These are phyloP conservation scores for Triangularia setosa DNA, from an alignment of 2,329 filamentous ascomycete species.

Conservation along the genomic window DNA sequence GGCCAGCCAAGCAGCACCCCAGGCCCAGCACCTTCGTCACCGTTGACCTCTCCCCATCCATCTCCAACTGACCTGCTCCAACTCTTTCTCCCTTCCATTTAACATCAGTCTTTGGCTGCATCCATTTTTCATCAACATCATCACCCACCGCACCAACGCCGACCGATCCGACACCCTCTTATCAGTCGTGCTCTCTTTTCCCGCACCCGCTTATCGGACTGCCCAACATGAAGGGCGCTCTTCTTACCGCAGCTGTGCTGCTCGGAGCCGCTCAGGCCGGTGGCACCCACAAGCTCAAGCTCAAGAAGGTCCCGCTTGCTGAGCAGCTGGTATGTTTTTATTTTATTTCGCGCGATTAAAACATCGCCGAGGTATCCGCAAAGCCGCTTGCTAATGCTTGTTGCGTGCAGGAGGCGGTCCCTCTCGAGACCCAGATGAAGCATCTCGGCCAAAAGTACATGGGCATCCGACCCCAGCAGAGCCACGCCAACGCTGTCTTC, in stretches of 20 bases:
- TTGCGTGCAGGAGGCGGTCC: slow-evolving; percentile 61
- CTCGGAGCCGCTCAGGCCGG: slow-evolving; percentile 79
- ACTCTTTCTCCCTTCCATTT: slow-evolving; percentile 1
- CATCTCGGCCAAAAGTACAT: slow-evolving; percentile 95
- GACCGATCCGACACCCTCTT: slow-evolving; percentile 12
- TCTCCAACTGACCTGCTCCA: neutral
- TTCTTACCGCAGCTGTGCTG: slow-evolving; percentile 75
- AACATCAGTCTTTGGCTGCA: neutral
- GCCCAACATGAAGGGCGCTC: slow-evolving; percentile 77
- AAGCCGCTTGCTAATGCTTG: slow-evolving; percentile 14
- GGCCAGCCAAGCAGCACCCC: slow-evolving; percentile 4
- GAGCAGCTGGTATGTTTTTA: slow-evolving; percentile 82
- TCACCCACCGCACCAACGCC: neutral
- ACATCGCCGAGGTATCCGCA: neutral
- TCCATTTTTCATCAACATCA: slow-evolving; percentile 4
- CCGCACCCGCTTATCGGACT: slow-evolving; percentile 20
- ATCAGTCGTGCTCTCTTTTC: slow-evolving; percentile 3
- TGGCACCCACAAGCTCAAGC: slow-evolving; percentile 91
- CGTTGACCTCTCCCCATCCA: slow-evolving; percentile 2
- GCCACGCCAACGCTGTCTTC: slow-evolving; percentile 74
- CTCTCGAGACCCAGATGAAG: slow-evolving; percentile 76
- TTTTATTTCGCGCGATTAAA: no score
- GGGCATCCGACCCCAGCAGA: slow-evolving; percentile 67
- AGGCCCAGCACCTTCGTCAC: neutral
- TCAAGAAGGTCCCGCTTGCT: slow-evolving; percentile 89